Conservation (phyloP, 805 yeast genomes). For the Candida chilensis region DNA sequence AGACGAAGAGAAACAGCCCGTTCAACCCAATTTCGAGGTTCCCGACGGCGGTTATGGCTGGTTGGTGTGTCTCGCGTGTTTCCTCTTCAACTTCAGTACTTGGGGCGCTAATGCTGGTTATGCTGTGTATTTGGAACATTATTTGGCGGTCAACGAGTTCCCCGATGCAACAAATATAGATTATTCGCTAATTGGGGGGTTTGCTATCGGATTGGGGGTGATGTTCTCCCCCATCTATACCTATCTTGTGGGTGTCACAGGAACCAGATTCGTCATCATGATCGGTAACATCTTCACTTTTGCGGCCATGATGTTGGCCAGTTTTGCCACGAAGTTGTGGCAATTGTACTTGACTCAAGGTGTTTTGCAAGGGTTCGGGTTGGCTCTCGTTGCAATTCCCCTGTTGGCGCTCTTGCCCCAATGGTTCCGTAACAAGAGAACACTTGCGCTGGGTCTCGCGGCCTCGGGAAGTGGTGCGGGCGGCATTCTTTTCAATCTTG, state of each 20-base stretch:
- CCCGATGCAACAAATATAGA: constrained; percentile 47
- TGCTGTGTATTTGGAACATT: constrained; percentile 54
- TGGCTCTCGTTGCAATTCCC: constrained; percentile 51
- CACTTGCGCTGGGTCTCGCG: constrained; percentile 37
- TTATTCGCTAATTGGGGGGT: constrained; percentile 61
- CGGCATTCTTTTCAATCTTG: constrained; percentile 39
- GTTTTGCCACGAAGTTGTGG: constrained; percentile 52
- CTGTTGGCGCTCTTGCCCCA: constrained; percentile 54
- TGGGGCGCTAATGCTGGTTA: constrained; percentile 73
- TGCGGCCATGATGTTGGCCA: constrained; percentile 49
- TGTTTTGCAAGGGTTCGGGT: constrained; percentile 46
- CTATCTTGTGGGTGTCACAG: constrained; percentile 32
- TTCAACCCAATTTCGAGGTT: constrained; percentile 10
- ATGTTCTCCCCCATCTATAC: constrained; percentile 39
- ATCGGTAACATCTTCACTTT: constrained; percentile 45
- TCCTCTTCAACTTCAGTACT: constrained; percentile 43
- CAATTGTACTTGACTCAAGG: constrained; percentile 65
- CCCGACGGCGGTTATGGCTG: constrained; percentile 70
- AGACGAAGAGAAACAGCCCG: no score
- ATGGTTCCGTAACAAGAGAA: constrained; percentile 60
- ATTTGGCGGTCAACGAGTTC: constrained; percentile 39
- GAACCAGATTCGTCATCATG: constrained; percentile 26
- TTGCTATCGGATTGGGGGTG: constrained; percentile 51
- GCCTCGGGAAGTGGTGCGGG: constrained; percentile 47
- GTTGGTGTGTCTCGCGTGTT: constrained; percentile 46